Evolutionary conservation across 2,329 filamentous ascomycete species (phyloP), one percentile per base, ranked within the genome.

Genomic region (Xylaria digitata): DNA sequence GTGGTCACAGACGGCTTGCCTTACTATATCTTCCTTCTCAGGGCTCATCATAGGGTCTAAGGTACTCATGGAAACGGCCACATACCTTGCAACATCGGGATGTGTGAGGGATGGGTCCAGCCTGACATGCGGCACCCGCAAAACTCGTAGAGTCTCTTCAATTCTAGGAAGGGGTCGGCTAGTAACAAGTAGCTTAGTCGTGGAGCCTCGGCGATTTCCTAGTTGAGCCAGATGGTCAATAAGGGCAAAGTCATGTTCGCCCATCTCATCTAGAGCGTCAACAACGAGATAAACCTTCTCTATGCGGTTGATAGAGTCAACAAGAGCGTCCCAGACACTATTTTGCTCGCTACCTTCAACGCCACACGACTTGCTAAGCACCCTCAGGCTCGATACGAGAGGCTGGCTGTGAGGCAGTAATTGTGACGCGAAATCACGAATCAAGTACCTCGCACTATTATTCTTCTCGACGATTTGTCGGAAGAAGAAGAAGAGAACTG

Each of bases 401-500:
- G 72, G 67, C 0, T 75, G 76, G 49, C 76, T 79, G 37, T 74
- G 76, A 0, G 11, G 8, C 34, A 37, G 34, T 37, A 37, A 37
- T 37, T 37, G 34, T 2, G 8, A 8, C 8, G 11, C 8, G 1
- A 8, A 37, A 37, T 37, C 34, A 37, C 34, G 34, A 8, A 52
- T 62, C 42, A 56, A 50, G 30, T 62, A 62, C 60, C 49, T 49
- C 0, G 79, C 75, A 1, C 70, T 62, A 48, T 78, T 76, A 45
- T 81, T 81, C 0, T 76, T 76, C 21, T 77, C 73, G 50, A 81
- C 76, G 37, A 79, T 81, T 59, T 80, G 77, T 1, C 80, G 75
- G 50, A 80, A 82, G 70, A 81, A 81, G 68, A 81, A 81, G 67
- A 75, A 79, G 0, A 81, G 70, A 0, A 81, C 76, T 0, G 78